Percentiles rank a stretch among this genome's conserved stretches.
These are phyloP conservation scores for Inonotus obliquus DNA, from an alignment of 1,284 basidiomycete species.

Conservation along the genomic window DNA sequence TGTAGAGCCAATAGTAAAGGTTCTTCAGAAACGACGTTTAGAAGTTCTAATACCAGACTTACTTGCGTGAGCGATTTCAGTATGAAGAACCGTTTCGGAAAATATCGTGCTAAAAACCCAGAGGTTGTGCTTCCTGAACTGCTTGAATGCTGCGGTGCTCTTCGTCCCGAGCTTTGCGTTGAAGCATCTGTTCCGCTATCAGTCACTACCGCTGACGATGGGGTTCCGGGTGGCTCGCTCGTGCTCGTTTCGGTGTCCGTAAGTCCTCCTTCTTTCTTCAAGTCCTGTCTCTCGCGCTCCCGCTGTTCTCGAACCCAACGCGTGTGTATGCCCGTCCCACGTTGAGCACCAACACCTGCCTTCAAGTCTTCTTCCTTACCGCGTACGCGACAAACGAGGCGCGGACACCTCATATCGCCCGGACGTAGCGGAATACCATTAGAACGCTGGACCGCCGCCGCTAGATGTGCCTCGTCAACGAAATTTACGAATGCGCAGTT, in stretches of 20 bases:
- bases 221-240: constrained; percentile 27
- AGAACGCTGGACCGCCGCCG: constrained; percentile 68
- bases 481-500: constrained; percentile 95
- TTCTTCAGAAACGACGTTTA: not conserved
- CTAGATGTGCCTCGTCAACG: constrained; percentile 57
- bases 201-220: constrained; percentile 9
- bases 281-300: constrained; percentile 20
- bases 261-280: constrained; percentile 24
- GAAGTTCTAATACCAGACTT: constrained; percentile 23
- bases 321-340: constrained; percentile 82
- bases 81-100: constrained; percentile 88
- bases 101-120: constrained; percentile 67
- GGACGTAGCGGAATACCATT: constrained; percentile 65
- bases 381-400: constrained; percentile 83
- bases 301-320: constrained; percentile 70
- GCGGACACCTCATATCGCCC: constrained; percentile 67
- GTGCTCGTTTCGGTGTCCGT: constrained; percentile 17
- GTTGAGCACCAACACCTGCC: constrained; percentile 88
- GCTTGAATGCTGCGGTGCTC: constrained; percentile 41
- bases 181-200: constrained; percentile 21
- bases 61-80: constrained; percentile 85
- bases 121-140: constrained; percentile 71
- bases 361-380: constrained; percentile 82
- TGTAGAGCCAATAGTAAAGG: constrained; percentile 26
- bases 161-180: constrained; percentile 16